phyloP scores from a whole-genome alignment of 2,329 filamentous ascomycete species.

The Neonectria ditissima region DNA sequence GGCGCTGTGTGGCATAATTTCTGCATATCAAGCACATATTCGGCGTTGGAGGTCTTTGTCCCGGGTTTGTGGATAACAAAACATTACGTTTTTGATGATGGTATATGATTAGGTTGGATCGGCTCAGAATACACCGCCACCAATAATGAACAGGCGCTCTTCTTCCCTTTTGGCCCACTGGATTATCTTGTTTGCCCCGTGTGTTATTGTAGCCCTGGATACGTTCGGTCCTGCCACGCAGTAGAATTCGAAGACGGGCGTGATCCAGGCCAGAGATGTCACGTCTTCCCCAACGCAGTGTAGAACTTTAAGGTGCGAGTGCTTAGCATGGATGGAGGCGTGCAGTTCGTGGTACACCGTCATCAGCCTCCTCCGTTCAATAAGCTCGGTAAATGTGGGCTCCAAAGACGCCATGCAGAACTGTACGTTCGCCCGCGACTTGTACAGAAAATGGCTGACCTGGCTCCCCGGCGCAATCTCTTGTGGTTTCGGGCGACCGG shows the following conservation, averaged over 20 bases:
- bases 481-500: conserved; percentile 76
- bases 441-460: conserved; percentile 94
- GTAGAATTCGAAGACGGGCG: conserved; percentile 92
- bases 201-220: conserved; percentile 75
- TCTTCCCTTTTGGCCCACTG: conserved; percentile 94
- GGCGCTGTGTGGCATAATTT: conserved; percentile 11
- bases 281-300: conserved; percentile 81
- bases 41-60: conserved; percentile 40
- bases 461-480: conserved; percentile 85
- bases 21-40: conserved; percentile 38
- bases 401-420: conserved; percentile 90
- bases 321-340: conserved; percentile 83
- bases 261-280: conserved; percentile 89
- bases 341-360: conserved; percentile 89
- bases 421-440: conserved; percentile 93
- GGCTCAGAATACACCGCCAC: conserved; percentile 83
- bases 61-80: conserved; percentile 29
- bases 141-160: conserved; percentile 95
- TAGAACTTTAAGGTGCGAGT: conserved; percentile 86
- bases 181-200: conserved; percentile 88
- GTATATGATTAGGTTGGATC: conserved; percentile 33
- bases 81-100: conserved; percentile 32
- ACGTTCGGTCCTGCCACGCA: conserved; percentile 86
- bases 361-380: conserved; percentile 79
- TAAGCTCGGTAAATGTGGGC: conserved; percentile 70